These are phyloP conservation scores for Sindora glabra DNA, from an alignment of 306 rosid genomes.

Conservation along the genomic window DNA sequence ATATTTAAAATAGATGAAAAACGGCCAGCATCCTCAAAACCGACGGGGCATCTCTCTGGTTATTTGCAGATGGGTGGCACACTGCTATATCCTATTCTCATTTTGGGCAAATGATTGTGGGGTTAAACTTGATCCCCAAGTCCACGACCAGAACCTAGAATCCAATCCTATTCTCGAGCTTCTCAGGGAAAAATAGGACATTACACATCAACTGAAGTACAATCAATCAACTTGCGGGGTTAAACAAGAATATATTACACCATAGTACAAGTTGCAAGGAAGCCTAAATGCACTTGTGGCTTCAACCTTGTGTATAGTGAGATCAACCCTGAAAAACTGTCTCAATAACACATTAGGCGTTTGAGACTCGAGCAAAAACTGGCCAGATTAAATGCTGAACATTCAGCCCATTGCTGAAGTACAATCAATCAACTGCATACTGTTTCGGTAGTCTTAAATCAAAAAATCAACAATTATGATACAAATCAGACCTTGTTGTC, in stretches of 20 bases:
- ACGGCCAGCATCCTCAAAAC: too few relatives aligned
- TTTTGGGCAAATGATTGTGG: neutral
- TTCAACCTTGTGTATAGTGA: neutral
- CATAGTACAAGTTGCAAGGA: too few relatives aligned
- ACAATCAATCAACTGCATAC: neutral
- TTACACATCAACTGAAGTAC: neutral
- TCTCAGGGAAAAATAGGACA: neutral
- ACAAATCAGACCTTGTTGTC: too few relatives aligned
- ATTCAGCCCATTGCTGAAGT: neutral
- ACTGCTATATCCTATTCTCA: neutral
- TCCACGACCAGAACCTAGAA: neutral
- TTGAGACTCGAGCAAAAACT: neutral
- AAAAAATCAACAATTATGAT: too few relatives aligned
- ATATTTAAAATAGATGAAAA: too few relatives aligned
- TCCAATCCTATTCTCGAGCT: neutral
- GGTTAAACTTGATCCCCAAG: neutral
- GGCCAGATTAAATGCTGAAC: neutral
- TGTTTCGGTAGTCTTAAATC: too few relatives aligned
- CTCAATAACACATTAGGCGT: neutral
- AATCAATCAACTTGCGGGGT: too few relatives aligned
- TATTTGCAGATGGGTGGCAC: too few relatives aligned
- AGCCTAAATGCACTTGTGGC: neutral
- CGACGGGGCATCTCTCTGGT: too few relatives aligned
- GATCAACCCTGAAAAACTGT: neutral
- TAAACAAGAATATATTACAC: too few relatives aligned